phyloP scores from a whole-genome alignment of 306 rosid genomes.

The Adenanthera pavonina region DNA sequence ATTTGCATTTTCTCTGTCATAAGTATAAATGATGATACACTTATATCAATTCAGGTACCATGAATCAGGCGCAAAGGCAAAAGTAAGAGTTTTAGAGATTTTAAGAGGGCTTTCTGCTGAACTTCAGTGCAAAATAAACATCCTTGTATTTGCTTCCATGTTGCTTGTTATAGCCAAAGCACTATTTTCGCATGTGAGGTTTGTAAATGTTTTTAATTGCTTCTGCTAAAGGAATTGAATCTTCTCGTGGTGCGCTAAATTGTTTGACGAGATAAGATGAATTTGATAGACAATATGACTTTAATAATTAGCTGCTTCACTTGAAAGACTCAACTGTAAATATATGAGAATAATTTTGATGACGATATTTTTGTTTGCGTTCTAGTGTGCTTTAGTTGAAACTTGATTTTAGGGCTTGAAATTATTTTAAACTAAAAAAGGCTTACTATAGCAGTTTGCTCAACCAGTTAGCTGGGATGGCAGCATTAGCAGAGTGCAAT shows the following conservation, averaged over 20 bases:
- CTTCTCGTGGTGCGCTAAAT: neutral
- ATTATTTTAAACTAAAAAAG: neutral
- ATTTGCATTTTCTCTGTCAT: slow-evolving; percentile 3
- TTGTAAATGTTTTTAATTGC: slow-evolving; percentile 45
- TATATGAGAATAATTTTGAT: neutral
- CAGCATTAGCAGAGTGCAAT: neutral
- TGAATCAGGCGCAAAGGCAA: slow-evolving; percentile 78
- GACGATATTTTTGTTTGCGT: neutral
- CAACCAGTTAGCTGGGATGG: neutral
- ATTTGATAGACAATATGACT: neutral
- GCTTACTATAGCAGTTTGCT: neutral
- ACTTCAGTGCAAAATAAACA: slow-evolving; percentile 71
- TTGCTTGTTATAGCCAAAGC: slow-evolving; percentile 90
- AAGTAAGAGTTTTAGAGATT: slow-evolving; percentile 73
- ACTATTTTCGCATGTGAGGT: slow-evolving; percentile 96
- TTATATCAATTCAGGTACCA: slow-evolving; percentile 68
- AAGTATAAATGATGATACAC: slow-evolving; percentile 23
- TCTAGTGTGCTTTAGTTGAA: neutral
- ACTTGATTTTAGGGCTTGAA: neutral
- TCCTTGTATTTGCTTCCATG: slow-evolving; percentile 87
- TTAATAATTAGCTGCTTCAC: neutral
- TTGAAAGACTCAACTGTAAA: neutral
- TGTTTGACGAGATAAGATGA: neutral
- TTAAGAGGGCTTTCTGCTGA: slow-evolving; percentile 84
- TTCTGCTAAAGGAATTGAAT: slow-evolving; percentile 24